Percentiles rank a stretch among this genome's conserved stretches.
Evolutionary conservation across 2,329 filamentous ascomycete species (phyloP).

Genomic region (Aspergillus candidus): DNA sequence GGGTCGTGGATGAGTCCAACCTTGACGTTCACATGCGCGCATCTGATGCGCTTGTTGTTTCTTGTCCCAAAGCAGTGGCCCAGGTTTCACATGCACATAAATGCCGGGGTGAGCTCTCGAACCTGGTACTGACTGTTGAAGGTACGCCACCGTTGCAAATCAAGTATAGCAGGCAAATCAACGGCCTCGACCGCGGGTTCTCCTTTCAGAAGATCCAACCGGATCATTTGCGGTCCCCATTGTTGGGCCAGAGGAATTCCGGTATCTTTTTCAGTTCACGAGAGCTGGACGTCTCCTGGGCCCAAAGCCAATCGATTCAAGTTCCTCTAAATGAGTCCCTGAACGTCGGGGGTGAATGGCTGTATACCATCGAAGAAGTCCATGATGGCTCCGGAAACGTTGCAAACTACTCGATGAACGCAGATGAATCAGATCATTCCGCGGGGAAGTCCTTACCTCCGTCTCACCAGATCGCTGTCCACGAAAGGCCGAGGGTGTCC

Average conservation of each 20-base stretch:
- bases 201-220: constrained; percentile 92
- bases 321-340: constrained; percentile 90
- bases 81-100: constrained; percentile 59
- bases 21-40: constrained; percentile 75
- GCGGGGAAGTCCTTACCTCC: constrained; percentile 57
- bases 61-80: constrained; percentile 74
- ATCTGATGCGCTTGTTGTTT: constrained; percentile 75
- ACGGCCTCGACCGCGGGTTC: constrained; percentile 73
- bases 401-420: constrained; percentile 59
- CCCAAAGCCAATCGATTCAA: constrained; percentile 63
- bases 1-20: constrained; percentile 87
- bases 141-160: constrained; percentile 89
- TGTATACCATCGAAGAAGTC: constrained; percentile 86
- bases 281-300: constrained; percentile 63
- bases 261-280: constrained; percentile 53
- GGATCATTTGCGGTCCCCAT: constrained; percentile 72
- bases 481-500: constrained; percentile 71
- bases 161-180: constrained; percentile 83
- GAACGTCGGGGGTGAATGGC: constrained; percentile 70
- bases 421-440: constrained; percentile 61
- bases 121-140: constrained; percentile 73
- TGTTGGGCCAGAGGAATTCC: constrained; percentile 56
- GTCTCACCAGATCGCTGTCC: constrained; percentile 73
- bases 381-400: constrained; percentile 85
- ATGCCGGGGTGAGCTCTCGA: constrained; percentile 82